These are phyloP conservation scores for Tetrastigma voinierianum DNA, from an alignment of 164 flowering plant species.

Conservation along the genomic window DNA sequence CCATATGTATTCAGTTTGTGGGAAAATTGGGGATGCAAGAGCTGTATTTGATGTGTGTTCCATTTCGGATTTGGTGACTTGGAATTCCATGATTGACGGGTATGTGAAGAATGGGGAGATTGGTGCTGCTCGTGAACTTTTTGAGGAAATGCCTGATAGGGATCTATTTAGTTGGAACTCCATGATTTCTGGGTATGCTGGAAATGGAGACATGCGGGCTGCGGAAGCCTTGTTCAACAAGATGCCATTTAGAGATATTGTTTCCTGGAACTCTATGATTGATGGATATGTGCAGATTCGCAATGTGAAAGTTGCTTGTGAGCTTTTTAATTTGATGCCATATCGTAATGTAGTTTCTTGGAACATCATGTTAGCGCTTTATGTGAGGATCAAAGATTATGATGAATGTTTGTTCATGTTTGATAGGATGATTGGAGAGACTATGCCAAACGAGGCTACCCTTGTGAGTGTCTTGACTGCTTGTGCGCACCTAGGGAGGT, in stretches of 20 bases:
- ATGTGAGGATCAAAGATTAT: slow-evolving; percentile 37
- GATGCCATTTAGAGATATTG: slow-evolving; percentile 45
- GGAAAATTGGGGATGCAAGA: slow-evolving; percentile 36
- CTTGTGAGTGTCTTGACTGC: slow-evolving; percentile 64
- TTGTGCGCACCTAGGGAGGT: slow-evolving; percentile 48
- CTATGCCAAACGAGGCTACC: slow-evolving; percentile 59
- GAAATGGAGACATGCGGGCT: slow-evolving; percentile 32
- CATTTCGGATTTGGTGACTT: slow-evolving; percentile 48
- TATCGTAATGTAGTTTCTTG: slow-evolving; percentile 53
- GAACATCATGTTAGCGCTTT: slow-evolving; percentile 60
- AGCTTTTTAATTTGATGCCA: slow-evolving; percentile 49
- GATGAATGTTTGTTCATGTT: slow-evolving; percentile 47
- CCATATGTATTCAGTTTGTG: slow-evolving; percentile 49
- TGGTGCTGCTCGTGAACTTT: slow-evolving; percentile 37
- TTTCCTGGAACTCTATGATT: slow-evolving; percentile 68
- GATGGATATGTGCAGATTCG: slow-evolving; percentile 57
- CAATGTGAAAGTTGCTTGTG: slow-evolving; percentile 28
- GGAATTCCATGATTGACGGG: slow-evolving; percentile 68
- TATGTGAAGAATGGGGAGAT: slow-evolving; percentile 58
- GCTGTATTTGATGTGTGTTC: slow-evolving; percentile 40
- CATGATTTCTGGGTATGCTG: slow-evolving; percentile 46
- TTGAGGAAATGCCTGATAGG: slow-evolving; percentile 50
- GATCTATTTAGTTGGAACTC: slow-evolving; percentile 61
- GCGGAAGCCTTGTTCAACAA: slow-evolving; percentile 38
- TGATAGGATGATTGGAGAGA: slow-evolving; percentile 50